Evolutionary conservation across 768 basidiomycete species (phyloP).

Genomic region (Lyophyllum semitale): DNA sequence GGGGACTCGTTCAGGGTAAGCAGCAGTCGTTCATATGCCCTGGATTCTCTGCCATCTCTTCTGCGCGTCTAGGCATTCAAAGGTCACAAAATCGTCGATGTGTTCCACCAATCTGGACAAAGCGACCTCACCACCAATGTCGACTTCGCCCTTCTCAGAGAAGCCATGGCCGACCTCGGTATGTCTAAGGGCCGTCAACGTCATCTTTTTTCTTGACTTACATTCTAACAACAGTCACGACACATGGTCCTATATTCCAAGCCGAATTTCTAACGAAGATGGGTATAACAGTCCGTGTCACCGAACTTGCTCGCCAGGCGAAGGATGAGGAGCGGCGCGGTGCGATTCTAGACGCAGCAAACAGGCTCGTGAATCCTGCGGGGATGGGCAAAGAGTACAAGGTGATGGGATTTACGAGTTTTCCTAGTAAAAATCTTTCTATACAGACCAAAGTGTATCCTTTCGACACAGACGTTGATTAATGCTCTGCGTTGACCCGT

Average conservation of each 20-base stretch:
- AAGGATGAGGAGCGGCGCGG: conserved; percentile 46
- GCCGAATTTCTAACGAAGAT: conserved; percentile 75
- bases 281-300: conserved; percentile 70
- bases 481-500: too few species aligned
- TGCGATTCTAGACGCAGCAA: conserved; percentile 60
- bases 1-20: conserved; percentile 81
- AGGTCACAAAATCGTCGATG: conserved; percentile 80
- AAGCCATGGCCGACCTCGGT: conserved; percentile 69
- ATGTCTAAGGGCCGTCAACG: not conserved
- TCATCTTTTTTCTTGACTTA: not conserved
- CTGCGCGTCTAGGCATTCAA: conserved; percentile 74
- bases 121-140: conserved; percentile 97
- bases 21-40: conserved; percentile 7
- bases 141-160: conserved; percentile 87
- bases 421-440: conserved; percentile 8
- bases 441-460: conserved; percentile 30
- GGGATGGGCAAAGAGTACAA: conserved; percentile 92
- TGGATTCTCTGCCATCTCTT: not conserved
- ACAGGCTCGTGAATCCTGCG: conserved; percentile 71
- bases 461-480: conserved; percentile 25
- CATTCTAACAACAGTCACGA: conserved; percentile 36
- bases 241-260: conserved; percentile 68
- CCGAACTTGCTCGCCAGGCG: conserved; percentile 57
- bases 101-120: conserved; percentile 83
- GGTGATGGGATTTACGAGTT: conserved; percentile 61